Evolutionary conservation across 2,329 filamentous ascomycete species (phyloP).

Genomic region (Fusarium nodosum): DNA sequence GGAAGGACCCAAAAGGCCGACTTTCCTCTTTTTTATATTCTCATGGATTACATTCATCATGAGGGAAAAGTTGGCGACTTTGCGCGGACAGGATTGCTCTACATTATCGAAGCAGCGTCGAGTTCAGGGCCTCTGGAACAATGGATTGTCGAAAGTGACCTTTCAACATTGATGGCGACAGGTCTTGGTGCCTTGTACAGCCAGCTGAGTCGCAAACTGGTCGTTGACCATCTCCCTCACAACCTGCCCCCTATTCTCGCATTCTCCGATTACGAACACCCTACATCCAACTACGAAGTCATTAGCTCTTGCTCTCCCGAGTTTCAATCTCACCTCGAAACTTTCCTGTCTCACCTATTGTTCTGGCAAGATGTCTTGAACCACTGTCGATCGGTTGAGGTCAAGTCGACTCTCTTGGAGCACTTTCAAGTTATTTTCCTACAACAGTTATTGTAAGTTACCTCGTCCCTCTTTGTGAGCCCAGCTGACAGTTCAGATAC

Average conservation of each 20-base stretch:
- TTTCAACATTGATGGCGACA: constrained; percentile 97
- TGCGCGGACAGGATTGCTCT: constrained; percentile 91
- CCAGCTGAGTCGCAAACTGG: constrained; percentile 80
- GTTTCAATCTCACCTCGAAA: constrained; percentile 88
- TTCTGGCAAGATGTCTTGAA: constrained; percentile 99
- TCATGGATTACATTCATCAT: constrained; percentile 97
- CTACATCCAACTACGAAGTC: constrained; percentile 76
- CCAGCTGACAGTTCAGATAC: constrained; percentile 70
- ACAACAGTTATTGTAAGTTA: constrained; percentile 87
- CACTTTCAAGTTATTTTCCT: constrained; percentile 98
- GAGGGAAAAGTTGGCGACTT: constrained; percentile 97
- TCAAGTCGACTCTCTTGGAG: constrained; percentile 92
- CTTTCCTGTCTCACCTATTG: constrained; percentile 92
- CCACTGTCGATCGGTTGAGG: constrained; percentile 91
- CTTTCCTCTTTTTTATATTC: constrained; percentile 94
- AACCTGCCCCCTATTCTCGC: constrained; percentile 86
- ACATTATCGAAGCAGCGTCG: constrained; percentile 94
- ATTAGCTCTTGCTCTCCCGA: constrained; percentile 80
- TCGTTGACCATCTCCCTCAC: constrained; percentile 81
- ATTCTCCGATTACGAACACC: constrained; percentile 88
- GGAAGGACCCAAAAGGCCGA: constrained; percentile 90
- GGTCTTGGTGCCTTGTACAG: constrained; percentile 84
- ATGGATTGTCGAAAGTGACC: constrained; percentile 97
- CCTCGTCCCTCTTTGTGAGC: fast-evolving
- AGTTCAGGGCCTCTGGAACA: constrained; percentile 86